Conservation (phyloP, 164 flowering plant species). For the Houttuynia cordata region DNA sequence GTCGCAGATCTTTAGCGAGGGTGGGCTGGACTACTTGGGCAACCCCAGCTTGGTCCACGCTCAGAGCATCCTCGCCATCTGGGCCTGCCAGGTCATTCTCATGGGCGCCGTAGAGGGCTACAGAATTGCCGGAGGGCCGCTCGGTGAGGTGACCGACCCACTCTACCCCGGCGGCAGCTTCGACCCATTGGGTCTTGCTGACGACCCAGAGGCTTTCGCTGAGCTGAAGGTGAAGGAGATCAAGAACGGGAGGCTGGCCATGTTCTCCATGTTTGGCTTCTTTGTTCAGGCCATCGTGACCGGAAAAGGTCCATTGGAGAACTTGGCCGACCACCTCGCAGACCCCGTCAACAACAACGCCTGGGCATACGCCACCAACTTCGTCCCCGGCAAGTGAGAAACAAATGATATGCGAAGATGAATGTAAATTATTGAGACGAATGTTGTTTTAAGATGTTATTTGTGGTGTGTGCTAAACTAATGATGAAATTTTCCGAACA, state of each 20-base stretch:
- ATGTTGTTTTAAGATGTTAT: no score
- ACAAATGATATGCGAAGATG: no score
- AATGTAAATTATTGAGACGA: no score
- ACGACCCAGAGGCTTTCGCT: constrained; percentile 11
- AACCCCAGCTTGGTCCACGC: constrained; percentile 15
- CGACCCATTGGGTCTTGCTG: constrained; percentile 11
- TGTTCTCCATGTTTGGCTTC: constrained; percentile 15
- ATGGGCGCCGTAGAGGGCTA: constrained; percentile 16
- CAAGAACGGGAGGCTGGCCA: constrained; percentile 13
- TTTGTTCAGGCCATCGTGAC: constrained; percentile 13
- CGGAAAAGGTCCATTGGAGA: constrained; percentile 10
- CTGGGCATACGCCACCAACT: constrained; percentile 13
- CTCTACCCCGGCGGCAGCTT: constrained; percentile 14
- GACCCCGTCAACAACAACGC: constrained; percentile 13
- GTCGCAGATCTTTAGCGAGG: constrained; percentile 13
- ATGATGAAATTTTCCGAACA: no score
- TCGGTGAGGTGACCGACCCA: constrained; percentile 12
- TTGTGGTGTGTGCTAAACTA: no score
- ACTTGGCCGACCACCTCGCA: constrained; percentile 15
- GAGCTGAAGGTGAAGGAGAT: constrained; percentile 15
- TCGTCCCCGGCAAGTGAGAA: no score
- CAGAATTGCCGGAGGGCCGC: constrained; percentile 13
- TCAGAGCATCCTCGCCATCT: constrained; percentile 14
- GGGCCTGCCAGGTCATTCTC: constrained; percentile 11
- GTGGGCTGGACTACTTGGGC: constrained; percentile 14